A percentile compares a stretch with the other conserved stretches of the same genome.
These are phyloP conservation scores for Mallotus nudiflorus DNA, from an alignment of 345 rosid species.

Conservation along the genomic window DNA sequence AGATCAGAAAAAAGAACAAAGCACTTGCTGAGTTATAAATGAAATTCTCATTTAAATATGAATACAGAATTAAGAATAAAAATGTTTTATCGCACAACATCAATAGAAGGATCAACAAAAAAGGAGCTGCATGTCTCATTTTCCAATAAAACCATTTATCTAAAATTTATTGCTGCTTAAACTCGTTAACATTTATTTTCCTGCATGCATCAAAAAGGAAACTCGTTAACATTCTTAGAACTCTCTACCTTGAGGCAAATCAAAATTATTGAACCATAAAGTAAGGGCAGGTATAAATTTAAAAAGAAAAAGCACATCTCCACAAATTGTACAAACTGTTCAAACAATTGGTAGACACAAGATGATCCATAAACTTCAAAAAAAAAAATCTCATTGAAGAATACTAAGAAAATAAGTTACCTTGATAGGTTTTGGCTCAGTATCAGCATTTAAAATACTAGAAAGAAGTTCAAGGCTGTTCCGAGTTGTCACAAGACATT, in stretches of 20 bases:
- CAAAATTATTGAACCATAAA: background rate
- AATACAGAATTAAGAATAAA: background rate
- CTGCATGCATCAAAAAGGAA: background rate
- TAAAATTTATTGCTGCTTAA: background rate
- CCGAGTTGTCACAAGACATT: conserved; percentile 52
- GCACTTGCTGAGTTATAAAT: background rate
- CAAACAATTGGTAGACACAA: background rate
- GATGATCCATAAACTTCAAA: background rate
- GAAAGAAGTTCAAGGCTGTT: conserved; percentile 80
- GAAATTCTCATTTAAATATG: background rate
- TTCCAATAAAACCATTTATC: background rate
- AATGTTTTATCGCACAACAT: background rate
- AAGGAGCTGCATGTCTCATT: background rate
- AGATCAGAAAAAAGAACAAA: background rate
- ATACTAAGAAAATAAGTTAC: conserved; percentile 31
- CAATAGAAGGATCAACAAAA: background rate
- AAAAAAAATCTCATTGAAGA: background rate
- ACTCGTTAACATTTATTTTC: background rate
- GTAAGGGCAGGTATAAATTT: background rate
- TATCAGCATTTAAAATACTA: conserved; percentile 63
- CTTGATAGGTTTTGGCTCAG: conserved; percentile 50
- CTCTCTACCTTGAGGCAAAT: background rate
- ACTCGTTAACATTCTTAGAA: background rate
- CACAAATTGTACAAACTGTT: background rate
- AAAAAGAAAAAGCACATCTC: background rate